Conservation (phyloP, 306 rosid species). For the Arachis hypogaea region DNA sequence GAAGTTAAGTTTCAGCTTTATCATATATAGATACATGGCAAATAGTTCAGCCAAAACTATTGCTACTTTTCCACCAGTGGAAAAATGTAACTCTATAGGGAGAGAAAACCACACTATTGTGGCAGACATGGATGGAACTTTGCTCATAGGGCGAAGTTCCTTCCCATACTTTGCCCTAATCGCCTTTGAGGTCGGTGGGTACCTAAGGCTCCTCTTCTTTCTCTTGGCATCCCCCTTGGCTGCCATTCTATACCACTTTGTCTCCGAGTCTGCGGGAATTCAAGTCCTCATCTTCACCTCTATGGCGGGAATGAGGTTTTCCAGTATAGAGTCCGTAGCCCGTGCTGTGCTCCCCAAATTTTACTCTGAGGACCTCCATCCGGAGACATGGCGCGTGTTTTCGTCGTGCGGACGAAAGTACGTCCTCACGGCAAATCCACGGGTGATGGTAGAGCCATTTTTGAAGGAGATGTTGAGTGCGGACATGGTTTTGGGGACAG, state of each 20-base stretch:
- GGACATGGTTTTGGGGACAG: constrained; percentile 64
- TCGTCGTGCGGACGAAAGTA: constrained; percentile 62
- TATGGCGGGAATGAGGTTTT: constrained; percentile 59
- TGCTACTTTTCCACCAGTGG: constrained; percentile 53
- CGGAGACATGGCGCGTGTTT: constrained; percentile 73
- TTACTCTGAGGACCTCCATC: constrained; percentile 62
- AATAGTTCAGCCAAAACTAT: neutral
- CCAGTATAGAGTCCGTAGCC: constrained; percentile 69
- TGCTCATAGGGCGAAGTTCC: constrained; percentile 73
- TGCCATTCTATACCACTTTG: constrained; percentile 66
- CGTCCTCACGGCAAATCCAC: constrained; percentile 65
- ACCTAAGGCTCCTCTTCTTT: constrained; percentile 63
- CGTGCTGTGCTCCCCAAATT: constrained; percentile 82
- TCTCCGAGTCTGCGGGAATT: constrained; percentile 79
- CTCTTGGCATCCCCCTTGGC: constrained; percentile 68
- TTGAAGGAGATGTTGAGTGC: constrained; percentile 63
- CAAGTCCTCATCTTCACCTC: constrained; percentile 66
- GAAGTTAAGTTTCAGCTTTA: neutral
- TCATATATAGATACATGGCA: neutral
- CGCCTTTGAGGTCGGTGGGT: constrained; percentile 83
- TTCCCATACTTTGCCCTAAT: constrained; percentile 81
- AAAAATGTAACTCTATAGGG: constrained; percentile 59
- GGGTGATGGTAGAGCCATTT: constrained; percentile 70
- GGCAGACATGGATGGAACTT: constrained; percentile 87
- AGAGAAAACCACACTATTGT: constrained; percentile 77